Base-by-base conservation (phyloP, 2,329 filamentous ascomycete species). In the Penicillium sp. region DNA sequence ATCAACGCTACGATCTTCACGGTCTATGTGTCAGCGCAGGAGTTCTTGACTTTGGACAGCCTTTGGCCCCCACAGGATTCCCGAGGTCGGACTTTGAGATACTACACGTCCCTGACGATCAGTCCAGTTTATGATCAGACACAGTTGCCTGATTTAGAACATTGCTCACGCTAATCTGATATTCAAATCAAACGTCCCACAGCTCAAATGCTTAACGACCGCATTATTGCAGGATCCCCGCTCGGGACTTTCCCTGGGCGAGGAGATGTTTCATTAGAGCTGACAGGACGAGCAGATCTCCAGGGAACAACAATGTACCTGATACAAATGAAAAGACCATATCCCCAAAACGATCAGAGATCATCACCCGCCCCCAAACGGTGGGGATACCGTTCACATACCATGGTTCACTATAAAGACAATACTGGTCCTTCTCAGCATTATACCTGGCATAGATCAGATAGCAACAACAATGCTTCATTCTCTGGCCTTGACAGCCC, bases 381-480 rank as follows among this genome's bases (percentile, higher is more conserved):
- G 2, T 5, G 10, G 16, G 16, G 18, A 4, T 7, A 10, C 5
- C 5, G 14, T 22, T 13, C 43, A 32, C 7, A 22, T 21, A 34
- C 16, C 38, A 40, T 21, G 8, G 8, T 18, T 40, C n/a, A 9
- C 38, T 40, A 40, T 40, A 40, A 40, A 40, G 16, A 40, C 38
- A 40, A 9, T 11, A 8, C 6, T 22, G 18, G n/a, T 8, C 21
- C 14, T 40, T n/a, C 6, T 10, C 38, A 40, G 18, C n/a, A 40
- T 40, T 8, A 7, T 21, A 40, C 7, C 18, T 10, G 10, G n/a
- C 7, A 38, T 16, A 40, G 38, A 38, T 44, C 29, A 13, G n/a
- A 36, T n/a, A 21, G 31, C 13, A n/a, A 18, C n/a, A 45, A 54
- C 27, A 4, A 58, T 58, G 56, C 45, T 49, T 14, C 22, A 11